These are phyloP conservation scores for Yamadazyma diospyri DNA, from an alignment of 1,139 yeast genomes.

Conservation along the genomic window DNA sequence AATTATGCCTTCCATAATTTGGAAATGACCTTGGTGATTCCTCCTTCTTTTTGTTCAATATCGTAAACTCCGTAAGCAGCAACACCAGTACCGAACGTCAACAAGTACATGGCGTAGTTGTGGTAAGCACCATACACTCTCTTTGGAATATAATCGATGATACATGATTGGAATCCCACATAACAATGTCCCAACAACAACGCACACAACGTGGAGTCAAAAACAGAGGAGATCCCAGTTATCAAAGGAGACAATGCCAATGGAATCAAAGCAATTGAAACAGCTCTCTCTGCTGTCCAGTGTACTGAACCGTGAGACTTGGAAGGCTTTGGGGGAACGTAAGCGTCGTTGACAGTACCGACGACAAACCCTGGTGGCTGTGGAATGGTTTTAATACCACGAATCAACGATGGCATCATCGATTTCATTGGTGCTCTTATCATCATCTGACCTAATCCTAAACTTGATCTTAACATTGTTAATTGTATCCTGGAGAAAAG, in stretches of 20 bases:
- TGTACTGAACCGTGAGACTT: conserved; percentile 79
- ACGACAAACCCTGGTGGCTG: conserved; percentile 69
- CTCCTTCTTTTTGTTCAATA: conserved; percentile 64
- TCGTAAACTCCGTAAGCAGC: conserved; percentile 80
- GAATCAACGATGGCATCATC: conserved; percentile 18
- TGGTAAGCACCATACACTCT: conserved; percentile 78
- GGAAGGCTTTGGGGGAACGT: conserved; percentile 57
- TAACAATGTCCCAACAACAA: conserved; percentile 70
- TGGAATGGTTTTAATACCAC: conserved; percentile 39
- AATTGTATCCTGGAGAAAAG: conserved; percentile 5
- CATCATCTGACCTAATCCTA: conserved; percentile 19
- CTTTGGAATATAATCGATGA: conserved; percentile 83
- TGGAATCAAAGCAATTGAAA: conserved; percentile 72
- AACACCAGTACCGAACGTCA: conserved; percentile 68
- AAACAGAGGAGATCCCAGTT: conserved; percentile 45
- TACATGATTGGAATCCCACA: conserved; percentile 81
- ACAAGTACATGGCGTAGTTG: conserved; percentile 56
- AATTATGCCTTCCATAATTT: conserved; percentile 38
- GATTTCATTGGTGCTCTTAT: conserved; percentile 13
- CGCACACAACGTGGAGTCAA: conserved; percentile 68
- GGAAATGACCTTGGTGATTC: conserved; percentile 32
- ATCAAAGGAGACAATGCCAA: conserved; percentile 69
- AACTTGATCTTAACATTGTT: conserved; percentile 1
- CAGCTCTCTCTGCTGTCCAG: conserved; percentile 78
- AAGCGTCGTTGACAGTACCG: conserved; percentile 82